These are phyloP conservation scores for Aotearoamyces nothofagi DNA, from an alignment of 2,329 filamentous ascomycete genomes.

Conservation along the genomic window DNA sequence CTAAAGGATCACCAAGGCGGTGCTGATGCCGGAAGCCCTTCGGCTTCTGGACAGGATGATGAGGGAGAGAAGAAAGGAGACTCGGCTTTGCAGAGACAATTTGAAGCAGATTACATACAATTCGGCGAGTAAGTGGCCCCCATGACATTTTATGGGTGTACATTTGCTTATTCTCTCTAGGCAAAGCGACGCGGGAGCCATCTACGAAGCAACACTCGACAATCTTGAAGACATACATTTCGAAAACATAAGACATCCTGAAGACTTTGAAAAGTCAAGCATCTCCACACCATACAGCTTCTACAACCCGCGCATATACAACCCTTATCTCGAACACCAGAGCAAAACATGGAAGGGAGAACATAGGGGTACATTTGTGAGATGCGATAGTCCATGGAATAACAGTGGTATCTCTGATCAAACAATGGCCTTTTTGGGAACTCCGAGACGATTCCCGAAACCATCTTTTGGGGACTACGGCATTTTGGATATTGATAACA, in stretches of 20 bases:
- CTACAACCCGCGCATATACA: slow-evolving; percentile 40
- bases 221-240: slow-evolving; percentile 24
- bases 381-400: slow-evolving; percentile 47
- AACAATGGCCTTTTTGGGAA: slow-evolving; percentile 46
- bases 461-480: slow-evolving; percentile 49
- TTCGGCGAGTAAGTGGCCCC: too few relatives aligned
- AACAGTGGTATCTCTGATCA: slow-evolving; percentile 32
- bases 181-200: slow-evolving; percentile 32
- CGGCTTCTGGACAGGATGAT: too few relatives aligned
- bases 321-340: slow-evolving; percentile 61
- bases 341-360: slow-evolving; percentile 39
- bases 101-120: too few relatives aligned
- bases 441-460: slow-evolving; percentile 40
- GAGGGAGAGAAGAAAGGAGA: too few relatives aligned
- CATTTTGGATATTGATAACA: slow-evolving; percentile 41
- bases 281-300: slow-evolving; percentile 24
- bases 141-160: too few relatives aligned
- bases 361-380: slow-evolving; percentile 40
- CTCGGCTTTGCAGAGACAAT: too few relatives aligned
- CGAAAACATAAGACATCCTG: slow-evolving; percentile 18
- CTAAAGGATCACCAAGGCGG: too few relatives aligned
- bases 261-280: slow-evolving; percentile 20
- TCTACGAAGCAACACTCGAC: slow-evolving; percentile 41
- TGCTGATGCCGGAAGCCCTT: too few relatives aligned
- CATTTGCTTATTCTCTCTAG: too few relatives aligned